phyloP scores from a whole-genome alignment of 2,329 filamentous ascomycete genomes.

The Atkinsonella hypoxylon region DNA sequence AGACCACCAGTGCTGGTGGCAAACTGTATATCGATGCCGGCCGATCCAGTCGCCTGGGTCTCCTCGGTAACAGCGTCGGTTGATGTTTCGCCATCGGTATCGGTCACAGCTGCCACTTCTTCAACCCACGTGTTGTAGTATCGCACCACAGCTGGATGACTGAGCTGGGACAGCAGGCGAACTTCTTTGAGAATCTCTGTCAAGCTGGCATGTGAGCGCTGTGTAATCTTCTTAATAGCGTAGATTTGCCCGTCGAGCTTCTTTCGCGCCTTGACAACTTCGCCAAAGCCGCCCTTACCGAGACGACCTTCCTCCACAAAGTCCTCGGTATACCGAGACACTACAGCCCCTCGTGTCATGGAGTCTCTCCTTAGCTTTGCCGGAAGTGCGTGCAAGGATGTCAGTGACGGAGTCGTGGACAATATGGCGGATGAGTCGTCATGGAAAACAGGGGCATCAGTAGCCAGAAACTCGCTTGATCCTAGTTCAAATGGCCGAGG shows the following conservation, averaged over 20 bases:
- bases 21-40: conserved; percentile 41
- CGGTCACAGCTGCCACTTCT: conserved; percentile 42
- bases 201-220: conserved; percentile 64
- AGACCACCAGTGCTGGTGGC: conserved; percentile 65
- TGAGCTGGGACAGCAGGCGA: conserved; percentile 78
- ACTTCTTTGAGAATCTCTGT: conserved; percentile 79
- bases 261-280: conserved; percentile 90
- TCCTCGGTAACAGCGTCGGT: conserved; percentile 34
- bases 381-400: conserved; percentile 30
- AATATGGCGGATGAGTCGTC: conserved; percentile 30
- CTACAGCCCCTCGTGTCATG: conserved; percentile 33
- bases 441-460: conserved; percentile 46
- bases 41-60: conserved; percentile 26
- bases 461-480: conserved; percentile 54
- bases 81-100: conserved; percentile 45
- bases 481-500: conserved; percentile 67
- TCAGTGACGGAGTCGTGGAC: conserved; percentile 29
- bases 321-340: conserved; percentile 75
- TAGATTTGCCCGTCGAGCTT: conserved; percentile 90
- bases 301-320: conserved; percentile 83
- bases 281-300: conserved; percentile 89
- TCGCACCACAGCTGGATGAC: conserved; percentile 74
- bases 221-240: conserved; percentile 91
- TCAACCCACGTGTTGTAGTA: conserved; percentile 97
- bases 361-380: conserved; percentile 51